A percentile compares a stretch with the other conserved stretches of the same genome.
Evolutionary conservation across 2,329 filamentous ascomycete genomes (phyloP).

Genomic region (Stenocarpella maydis): DNA sequence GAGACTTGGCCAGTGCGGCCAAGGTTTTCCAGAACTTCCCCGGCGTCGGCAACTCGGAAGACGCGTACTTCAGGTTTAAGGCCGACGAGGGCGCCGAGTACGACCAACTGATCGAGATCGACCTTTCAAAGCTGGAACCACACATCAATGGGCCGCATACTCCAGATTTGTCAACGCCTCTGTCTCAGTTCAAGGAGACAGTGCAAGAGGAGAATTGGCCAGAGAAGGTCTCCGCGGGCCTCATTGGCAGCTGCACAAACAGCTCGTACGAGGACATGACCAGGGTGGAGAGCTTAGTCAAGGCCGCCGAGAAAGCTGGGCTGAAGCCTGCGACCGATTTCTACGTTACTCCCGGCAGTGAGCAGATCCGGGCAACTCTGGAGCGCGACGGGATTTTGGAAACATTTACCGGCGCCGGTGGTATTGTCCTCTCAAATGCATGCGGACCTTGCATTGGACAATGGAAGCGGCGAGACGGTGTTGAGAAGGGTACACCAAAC

Average conservation of each 20-base stretch:
- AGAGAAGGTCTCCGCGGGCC: conserved; percentile 85
- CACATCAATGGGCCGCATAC: conserved; percentile 98
- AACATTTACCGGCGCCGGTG: conserved; percentile 87
- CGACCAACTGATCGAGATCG: conserved; percentile 88
- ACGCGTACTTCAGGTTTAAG: conserved; percentile 69
- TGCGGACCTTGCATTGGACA: conserved; percentile 95
- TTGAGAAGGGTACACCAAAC: conserved; percentile 85
- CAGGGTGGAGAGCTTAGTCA: conserved; percentile 88
- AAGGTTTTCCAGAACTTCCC: conserved; percentile 65
- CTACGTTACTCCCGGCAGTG: conserved; percentile 95
- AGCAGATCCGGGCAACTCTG: conserved; percentile 94
- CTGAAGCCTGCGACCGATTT: conserved; percentile 90
- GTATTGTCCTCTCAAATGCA: conserved; percentile 90
- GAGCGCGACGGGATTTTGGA: conserved; percentile 87
- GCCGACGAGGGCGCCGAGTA: conserved; percentile 87
- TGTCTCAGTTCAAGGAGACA: conserved; percentile 87
- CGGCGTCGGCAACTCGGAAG: conserved; percentile 52
- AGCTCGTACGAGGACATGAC: conserved; percentile 99
- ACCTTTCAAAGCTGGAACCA: conserved; percentile 89
- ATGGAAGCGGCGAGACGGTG: conserved; percentile 90
- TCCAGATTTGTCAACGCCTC: conserved; percentile 89
- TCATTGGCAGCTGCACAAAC: conserved; percentile 99
- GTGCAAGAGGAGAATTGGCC: conserved; percentile 91
- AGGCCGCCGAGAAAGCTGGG: conserved; percentile 88
- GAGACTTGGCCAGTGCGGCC: conserved; percentile 73